A percentile compares a stretch with the other conserved stretches of the same genome.
Evolutionary conservation across 352 stramenopile species (phyloP).

Genomic region (Pythium biforme): DNA sequence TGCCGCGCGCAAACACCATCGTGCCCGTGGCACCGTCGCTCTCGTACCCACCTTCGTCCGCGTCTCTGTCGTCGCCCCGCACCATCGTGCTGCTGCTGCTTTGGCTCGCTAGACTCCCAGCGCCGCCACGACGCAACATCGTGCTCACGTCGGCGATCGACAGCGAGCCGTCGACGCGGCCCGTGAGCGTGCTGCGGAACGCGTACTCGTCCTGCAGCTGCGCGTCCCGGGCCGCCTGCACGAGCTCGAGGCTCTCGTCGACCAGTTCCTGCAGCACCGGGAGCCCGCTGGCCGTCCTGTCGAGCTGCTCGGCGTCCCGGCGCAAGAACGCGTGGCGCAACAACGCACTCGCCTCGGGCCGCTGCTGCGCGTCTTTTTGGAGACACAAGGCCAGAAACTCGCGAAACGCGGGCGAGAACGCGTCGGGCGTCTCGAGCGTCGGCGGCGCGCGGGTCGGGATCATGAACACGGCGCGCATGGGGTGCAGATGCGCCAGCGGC

Average conservation of each 20-base stretch:
- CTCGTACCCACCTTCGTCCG: not conserved
- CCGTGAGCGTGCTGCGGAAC: constrained; percentile 51
- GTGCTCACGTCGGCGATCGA: constrained; percentile 64
- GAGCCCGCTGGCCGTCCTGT: constrained; percentile 33
- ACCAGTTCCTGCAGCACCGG: constrained; percentile 69
- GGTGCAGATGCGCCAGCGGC: constrained; percentile 84
- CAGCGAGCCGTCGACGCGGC: constrained; percentile 53
- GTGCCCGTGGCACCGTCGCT: not conserved
- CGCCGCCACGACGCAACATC: constrained; percentile 37
- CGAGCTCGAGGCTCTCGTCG: constrained; percentile 64
- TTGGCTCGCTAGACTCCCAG: not conserved
- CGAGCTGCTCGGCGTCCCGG: constrained; percentile 52
- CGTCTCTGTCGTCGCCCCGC: not conserved
- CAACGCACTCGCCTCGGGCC: constrained; percentile 48
- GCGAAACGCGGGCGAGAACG: constrained; percentile 49
- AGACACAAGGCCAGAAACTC: constrained; percentile 67
- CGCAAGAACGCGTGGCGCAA: constrained; percentile 59
- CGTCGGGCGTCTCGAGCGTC: constrained; percentile 39
- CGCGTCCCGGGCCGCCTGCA: constrained; percentile 50
- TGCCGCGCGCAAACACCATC: constrained; percentile 20
- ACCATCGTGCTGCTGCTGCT: constrained; percentile 43
- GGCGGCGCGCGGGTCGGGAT: constrained; percentile 68
- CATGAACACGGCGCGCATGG: constrained; percentile 83
- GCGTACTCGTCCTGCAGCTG: constrained; percentile 53
- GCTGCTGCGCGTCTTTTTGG: constrained; percentile 58